phyloP scores from a whole-genome alignment of 306 rosid species.

The Rosa persica region DNA sequence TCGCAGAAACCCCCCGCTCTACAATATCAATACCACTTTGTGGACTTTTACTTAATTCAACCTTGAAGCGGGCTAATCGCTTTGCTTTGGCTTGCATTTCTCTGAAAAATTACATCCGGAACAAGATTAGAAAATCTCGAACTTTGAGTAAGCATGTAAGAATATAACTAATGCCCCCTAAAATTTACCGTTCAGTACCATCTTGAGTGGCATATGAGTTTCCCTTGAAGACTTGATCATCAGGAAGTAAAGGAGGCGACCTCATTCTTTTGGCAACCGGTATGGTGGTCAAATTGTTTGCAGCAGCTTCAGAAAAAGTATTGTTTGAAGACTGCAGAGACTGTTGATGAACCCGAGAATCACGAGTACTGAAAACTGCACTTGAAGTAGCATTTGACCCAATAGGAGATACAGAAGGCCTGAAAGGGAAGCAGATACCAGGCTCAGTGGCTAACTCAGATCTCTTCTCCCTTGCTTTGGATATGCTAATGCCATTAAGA shows the following conservation, averaged over 20 bases:
- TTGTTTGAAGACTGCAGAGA: conserved; percentile 26
- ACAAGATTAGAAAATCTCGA: conserved; percentile 11
- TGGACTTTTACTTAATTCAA: conserved; percentile 58
- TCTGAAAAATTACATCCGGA: conserved; percentile 41
- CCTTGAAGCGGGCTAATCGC: conserved; percentile 90
- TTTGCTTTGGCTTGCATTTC: conserved; percentile 90
- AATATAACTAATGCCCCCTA: conserved; percentile 22
- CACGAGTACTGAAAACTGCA: conserved; percentile 22
- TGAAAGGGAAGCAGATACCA: conserved; percentile 30
- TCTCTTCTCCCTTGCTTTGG: background rate
- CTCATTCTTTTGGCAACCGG: conserved; percentile 68
- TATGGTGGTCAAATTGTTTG: conserved; percentile 35
- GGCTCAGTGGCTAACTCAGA: conserved; percentile 32
- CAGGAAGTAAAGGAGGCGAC: conserved; percentile 60
- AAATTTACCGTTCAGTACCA: conserved; percentile 70
- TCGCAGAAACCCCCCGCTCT: conserved; percentile 42
- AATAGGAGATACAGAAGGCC: conserved; percentile 46
- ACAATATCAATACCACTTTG: conserved; percentile 43
- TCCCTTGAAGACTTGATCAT: conserved; percentile 45
- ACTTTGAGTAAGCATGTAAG: conserved; percentile 13
- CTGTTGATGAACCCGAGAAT: conserved; percentile 27
- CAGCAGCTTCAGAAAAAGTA: conserved; percentile 26
- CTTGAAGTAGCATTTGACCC: conserved; percentile 27
- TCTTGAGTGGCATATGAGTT: conserved; percentile 47
- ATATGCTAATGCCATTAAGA: background rate